Conservation (phyloP, 495 filamentous ascomycete genomes). For the Penicillium robsamsonii region DNA sequence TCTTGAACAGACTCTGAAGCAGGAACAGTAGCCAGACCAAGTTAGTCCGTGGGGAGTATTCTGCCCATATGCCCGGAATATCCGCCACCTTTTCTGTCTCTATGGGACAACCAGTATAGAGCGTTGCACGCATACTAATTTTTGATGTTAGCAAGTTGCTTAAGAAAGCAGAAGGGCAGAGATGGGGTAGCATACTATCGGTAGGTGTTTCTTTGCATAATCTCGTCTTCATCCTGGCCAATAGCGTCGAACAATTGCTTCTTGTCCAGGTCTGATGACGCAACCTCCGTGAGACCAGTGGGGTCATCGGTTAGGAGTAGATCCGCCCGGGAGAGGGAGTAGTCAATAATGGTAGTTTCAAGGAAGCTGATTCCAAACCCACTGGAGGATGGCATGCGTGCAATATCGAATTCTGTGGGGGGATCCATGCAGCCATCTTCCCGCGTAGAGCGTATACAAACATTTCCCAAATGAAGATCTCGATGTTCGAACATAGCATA, state of each 20-base stretch:
- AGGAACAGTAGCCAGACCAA: constrained; percentile 53
- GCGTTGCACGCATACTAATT: constrained; percentile 40
- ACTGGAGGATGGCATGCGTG: constrained; percentile 30
- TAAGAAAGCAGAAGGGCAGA: not conserved
- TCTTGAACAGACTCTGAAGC: constrained; percentile 46
- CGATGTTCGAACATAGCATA: constrained; percentile 80
- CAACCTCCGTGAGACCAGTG: constrained; percentile 30
- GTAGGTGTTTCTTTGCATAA: constrained; percentile 40
- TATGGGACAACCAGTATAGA: constrained; percentile 38
- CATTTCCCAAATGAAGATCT: constrained; percentile 84
- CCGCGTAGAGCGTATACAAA: constrained; percentile 64
- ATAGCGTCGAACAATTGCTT: constrained; percentile 48
- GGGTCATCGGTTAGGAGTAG: constrained; percentile 28
- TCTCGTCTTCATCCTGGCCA: constrained; percentile 45
- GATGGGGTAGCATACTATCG: constrained; percentile 36
- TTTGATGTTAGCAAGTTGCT: constrained; percentile 13
- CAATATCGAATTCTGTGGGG: constrained; percentile 33
- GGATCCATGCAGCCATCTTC: constrained; percentile 35
- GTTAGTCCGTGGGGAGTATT: constrained; percentile 49
- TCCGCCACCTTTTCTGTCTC: constrained; percentile 30
- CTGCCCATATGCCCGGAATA: constrained; percentile 44
- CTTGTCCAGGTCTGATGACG: constrained; percentile 48
- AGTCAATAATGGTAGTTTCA: constrained; percentile 84
- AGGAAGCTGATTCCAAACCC: constrained; percentile 67
- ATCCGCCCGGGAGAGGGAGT: constrained; percentile 73